Percentiles rank a stretch among this genome's conserved stretches.
These are phyloP conservation scores for Verticillium nonalfalfae DNA, from an alignment of 2,329 filamentous ascomycete genomes.

Conservation along the genomic window DNA sequence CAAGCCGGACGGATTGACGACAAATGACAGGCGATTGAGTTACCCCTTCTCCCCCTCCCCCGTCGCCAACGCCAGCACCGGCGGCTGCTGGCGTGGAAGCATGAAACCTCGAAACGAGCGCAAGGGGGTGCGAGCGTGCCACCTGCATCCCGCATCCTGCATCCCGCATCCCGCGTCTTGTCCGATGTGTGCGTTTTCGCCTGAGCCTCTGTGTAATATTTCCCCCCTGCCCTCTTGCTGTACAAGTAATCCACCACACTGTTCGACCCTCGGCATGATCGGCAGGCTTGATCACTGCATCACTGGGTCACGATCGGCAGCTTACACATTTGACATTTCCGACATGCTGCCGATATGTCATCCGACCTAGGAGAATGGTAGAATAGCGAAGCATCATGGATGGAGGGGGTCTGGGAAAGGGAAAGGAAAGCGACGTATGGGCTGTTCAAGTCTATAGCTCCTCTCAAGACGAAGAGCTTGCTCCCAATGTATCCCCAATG, in stretches of 20 bases:
- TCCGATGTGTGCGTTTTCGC: neutral
- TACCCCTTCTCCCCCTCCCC: neutral
- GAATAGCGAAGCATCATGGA: neutral
- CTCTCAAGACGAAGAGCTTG: neutral
- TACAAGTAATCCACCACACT: neutral
- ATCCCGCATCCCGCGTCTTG: neutral
- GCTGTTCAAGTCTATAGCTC: neutral
- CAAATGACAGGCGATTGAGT: neutral
- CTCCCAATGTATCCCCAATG: neutral
- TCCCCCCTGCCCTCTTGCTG: no score
- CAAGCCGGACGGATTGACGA: neutral
- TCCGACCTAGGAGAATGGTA: neutral
- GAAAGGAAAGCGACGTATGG: no score
- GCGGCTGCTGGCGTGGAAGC: slow-evolving; percentile 2
- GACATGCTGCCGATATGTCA: neutral
- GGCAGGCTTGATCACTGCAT: neutral
- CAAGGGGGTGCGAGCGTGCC: neutral
- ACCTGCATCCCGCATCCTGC: neutral
- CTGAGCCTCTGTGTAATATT: no score
- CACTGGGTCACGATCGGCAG: neutral
- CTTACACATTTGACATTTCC: neutral
- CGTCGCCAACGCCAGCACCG: neutral
- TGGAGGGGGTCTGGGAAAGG: neutral
- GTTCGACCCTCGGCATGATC: neutral
- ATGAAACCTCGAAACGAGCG: slow-evolving; percentile 3